Base-by-base conservation (phyloP, 1,284 basidiomycete species). In the Phlebopus sp. region DNA sequence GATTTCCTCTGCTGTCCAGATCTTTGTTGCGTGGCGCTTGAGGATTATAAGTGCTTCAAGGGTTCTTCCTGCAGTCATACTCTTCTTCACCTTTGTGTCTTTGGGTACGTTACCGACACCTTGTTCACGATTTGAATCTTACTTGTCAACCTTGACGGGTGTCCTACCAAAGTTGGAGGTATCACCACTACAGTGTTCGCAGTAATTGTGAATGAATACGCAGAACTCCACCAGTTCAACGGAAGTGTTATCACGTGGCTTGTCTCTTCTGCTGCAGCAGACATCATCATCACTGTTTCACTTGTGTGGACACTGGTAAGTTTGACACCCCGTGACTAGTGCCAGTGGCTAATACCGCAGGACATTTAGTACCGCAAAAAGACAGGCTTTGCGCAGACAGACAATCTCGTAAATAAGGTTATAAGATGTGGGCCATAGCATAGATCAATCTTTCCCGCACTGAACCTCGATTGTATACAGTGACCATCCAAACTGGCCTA, bases 21-120 rank as follows among this genome's bases (percentile, higher is more conserved):
- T 76, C 6, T 80, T 79, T 61, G 75, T 78, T 30, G 76, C 76
- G 0, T 79, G 75, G 74, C 67, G 77, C 31, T 74, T 79, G 37
- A 64, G 55, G 43, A 55, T 69, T 25, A 64, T 80, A 45, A 77
- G 69, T 4, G 72, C 69, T 47, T 72, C 69, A 0, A 64, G 49
- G 10, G 57, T 29, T 29, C 27, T 29, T 29, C 27, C 27, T 29
- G 27, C 27, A 29, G 27, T 29, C 27, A 29, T 70, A 51, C 54
- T 77, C 5, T 62, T 74, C 1, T 41, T 49, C 3, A 18, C 76
- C 38, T 69, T 79, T 17, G 39, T 53, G 17, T 42, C 69, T 5
- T 59, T 79, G 6, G 60, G 73, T 5, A 75, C 0, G 55, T 66
- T 8, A 72, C 76, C 5, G 54, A 72, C 3, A 64, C 76, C 76